Evolutionary conservation across 2,329 filamentous ascomycete genomes (phyloP).

Genomic region (Aspergillus sp.): DNA sequence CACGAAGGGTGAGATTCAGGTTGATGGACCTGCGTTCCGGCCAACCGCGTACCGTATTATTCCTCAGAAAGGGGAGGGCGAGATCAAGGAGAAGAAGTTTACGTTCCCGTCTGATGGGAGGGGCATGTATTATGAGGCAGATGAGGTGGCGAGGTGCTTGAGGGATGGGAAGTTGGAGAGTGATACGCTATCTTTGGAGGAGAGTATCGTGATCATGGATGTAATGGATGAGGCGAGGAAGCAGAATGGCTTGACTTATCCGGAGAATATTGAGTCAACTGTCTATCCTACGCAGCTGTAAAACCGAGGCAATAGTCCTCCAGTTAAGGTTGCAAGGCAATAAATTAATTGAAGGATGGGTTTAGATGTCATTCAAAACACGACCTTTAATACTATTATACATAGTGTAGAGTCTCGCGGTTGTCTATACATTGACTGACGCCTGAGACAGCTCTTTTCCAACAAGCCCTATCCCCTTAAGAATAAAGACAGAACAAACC

Average conservation of each 20-base stretch:
- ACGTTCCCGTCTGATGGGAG: conserved; percentile 62
- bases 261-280: conserved; percentile 64
- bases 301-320: background rate
- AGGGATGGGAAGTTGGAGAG: conserved; percentile 77
- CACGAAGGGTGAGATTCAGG: conserved; percentile 76
- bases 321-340: background rate
- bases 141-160: conserved; percentile 73
- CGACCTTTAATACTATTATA: conserved; percentile 28
- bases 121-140: conserved; percentile 88
- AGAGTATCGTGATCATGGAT: conserved; percentile 85
- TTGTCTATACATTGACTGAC: conserved; percentile 19
- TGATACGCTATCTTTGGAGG: conserved; percentile 65
- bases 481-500: conserved; percentile 1
- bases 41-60: conserved; percentile 68
- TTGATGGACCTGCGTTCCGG: conserved; percentile 69
- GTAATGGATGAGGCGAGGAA: conserved; percentile 68
- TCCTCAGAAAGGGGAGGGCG: conserved; percentile 49
- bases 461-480: background rate
- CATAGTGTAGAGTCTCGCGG: conserved; percentile 24
- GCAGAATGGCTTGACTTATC: conserved; percentile 63
- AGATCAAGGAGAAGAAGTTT: conserved; percentile 41
- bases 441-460: conserved; percentile 15
- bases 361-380: conserved; percentile 15
- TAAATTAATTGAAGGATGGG: background rate
- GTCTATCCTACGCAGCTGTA: conserved; percentile 51